These are phyloP conservation scores for Aspergillus brunneoviolaceus DNA, from an alignment of 2,329 filamentous ascomycete genomes.

Conservation along the genomic window DNA sequence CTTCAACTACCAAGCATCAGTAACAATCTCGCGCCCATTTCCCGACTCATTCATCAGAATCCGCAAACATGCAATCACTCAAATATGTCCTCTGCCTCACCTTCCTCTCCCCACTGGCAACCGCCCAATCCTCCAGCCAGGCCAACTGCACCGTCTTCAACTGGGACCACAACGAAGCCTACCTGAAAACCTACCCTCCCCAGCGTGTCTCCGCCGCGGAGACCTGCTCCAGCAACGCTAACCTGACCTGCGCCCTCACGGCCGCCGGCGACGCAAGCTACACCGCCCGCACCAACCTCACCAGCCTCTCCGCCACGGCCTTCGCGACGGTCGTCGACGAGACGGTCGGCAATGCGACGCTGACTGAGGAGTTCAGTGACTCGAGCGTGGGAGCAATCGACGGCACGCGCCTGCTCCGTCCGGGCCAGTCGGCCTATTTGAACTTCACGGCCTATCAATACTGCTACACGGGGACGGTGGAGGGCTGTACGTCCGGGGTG, in stretches of 20 bases:
- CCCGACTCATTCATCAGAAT: no score
- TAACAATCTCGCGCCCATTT: no score
- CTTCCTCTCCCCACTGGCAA: neutral
- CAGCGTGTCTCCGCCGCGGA: constrained; percentile 2
- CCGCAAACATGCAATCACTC: no score
- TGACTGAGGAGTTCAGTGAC: constrained; percentile 1
- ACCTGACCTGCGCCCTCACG: constrained; percentile 6
- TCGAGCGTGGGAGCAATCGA: neutral
- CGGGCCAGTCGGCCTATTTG: constrained; percentile 9
- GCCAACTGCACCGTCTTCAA: constrained; percentile 10
- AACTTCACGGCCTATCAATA: constrained; percentile 7
- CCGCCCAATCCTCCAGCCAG: neutral
- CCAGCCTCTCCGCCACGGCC: neutral
- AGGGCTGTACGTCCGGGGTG: neutral
- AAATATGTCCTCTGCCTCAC: neutral
- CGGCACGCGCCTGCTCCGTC: neutral
- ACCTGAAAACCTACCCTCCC: neutral
- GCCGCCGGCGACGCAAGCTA: constrained; percentile 1
- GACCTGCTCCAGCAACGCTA: neutral
- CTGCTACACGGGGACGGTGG: constrained; percentile 7
- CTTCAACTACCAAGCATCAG: no score
- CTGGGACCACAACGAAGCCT: constrained; percentile 3
- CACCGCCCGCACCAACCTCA: neutral
- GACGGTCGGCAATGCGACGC: neutral
- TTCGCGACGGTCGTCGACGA: neutral